Base-by-base conservation (phyloP, 139 green algal genomes). In the Mesotaenium endlicherianum region DNA sequence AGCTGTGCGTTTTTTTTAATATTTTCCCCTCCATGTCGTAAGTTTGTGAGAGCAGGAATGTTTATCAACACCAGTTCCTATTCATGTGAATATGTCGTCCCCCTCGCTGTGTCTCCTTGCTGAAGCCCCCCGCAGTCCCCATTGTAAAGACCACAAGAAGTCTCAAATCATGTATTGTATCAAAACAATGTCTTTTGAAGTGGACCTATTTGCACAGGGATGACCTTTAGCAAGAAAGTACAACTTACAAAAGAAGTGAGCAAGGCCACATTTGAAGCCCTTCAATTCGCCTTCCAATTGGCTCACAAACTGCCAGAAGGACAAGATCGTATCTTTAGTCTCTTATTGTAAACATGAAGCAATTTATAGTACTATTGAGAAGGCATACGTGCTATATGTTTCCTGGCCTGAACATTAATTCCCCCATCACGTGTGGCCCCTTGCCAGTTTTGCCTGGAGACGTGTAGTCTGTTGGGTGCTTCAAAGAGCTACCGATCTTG, bases 191-290 rank as follows among this genome's bases (percentile, higher is more conserved):
- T n/a, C n/a, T n/a, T n/a, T n/a, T n/a, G n/a, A n/a, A n/a, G n/a
- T n/a, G n/a, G n/a, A n/a, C n/a, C n/a, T n/a, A n/a, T n/a, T n/a
- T n/a, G n/a, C n/a, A n/a, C n/a, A n/a, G n/a, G n/a, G n/a, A n/a
- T n/a, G n/a, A n/a, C n/a, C n/a, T n/a, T n/a, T n/a, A n/a, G n/a
- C n/a, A n/a, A n/a, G n/a, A n/a, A n/a, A n/a, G n/a, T n/a, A n/a
- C n/a, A 74, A 77, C 78, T 85, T n/a, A 85, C 78, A 60, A 53
- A 85, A 85, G 30, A 85, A 60, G 78, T 85, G 78, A 2, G 78
- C 78, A 20, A 85, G 39, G 42, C 78, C 78, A n/a, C 70, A 85
- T 20, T 85, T 85, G 78, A 85, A 85, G 17, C 34, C 36, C 1
- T 49, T 43, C 26, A 85, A 26, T 2, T 85, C 78, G 2, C 0